A percentile compares a stretch with the other conserved stretches of the same genome.
Evolutionary conservation across 192 early-diverging fungal genomes (phyloP).

Genomic region (Linnemannia exigua): DNA sequence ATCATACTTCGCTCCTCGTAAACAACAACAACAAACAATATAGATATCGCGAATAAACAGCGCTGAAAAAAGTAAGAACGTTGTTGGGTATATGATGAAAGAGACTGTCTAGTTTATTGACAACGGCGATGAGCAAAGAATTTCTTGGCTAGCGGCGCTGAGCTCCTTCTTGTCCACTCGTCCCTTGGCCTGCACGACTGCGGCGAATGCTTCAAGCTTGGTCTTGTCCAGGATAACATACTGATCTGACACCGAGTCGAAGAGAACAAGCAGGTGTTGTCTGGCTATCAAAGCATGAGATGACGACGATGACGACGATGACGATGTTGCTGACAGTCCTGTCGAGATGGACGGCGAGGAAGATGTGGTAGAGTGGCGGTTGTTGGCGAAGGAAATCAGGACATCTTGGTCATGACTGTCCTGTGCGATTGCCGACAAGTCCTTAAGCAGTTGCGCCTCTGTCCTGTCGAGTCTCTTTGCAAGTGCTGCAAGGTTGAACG

Average conservation of each 20-base stretch:
- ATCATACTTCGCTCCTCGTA: not conserved
- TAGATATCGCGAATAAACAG: not conserved
- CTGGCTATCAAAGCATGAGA: not conserved
- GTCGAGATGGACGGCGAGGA: not conserved
- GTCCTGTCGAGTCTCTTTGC: slow-evolving; percentile 33
- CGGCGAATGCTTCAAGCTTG: slow-evolving; percentile 16
- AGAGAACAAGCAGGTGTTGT: slow-evolving; percentile 28
- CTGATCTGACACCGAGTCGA: slow-evolving; percentile 23
- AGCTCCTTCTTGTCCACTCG: slow-evolving; percentile 30
- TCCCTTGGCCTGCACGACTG: slow-evolving; percentile 15
- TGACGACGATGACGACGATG: not conserved
- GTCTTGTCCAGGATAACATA: slow-evolving; percentile 35
- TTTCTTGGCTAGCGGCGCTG: slow-evolving; percentile 18
- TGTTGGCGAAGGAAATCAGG: slow-evolving; percentile 26
- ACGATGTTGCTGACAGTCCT: not conserved
- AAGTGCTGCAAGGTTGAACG: slow-evolving; percentile 23
- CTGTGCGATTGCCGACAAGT: slow-evolving; percentile 30
- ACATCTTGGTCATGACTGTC: not conserved
- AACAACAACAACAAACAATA: not conserved
- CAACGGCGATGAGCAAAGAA: not conserved
- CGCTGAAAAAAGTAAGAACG: not conserved
- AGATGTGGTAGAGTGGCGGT: not conserved
- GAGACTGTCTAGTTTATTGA: slow-evolving; percentile 1
- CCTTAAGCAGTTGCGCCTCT: slow-evolving; percentile 39
- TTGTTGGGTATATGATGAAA: not conserved